Evolutionary conservation across 805 yeast species (phyloP), one percentile per base, ranked within the genome.

Genomic region (Komagataella pseudopastoris): DNA sequence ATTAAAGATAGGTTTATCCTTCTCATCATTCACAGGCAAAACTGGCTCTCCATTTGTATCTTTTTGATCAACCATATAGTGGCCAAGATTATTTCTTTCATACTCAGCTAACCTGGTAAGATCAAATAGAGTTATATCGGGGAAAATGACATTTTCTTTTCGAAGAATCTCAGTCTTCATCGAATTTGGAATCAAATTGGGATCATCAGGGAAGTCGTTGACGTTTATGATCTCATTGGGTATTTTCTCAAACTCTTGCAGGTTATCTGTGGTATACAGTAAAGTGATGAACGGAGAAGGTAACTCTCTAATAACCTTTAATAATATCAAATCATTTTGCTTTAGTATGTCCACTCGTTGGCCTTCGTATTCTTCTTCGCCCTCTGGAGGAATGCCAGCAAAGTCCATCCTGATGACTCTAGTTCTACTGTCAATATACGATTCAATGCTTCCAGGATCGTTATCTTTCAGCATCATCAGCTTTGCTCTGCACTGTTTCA

Each of bases 261-360:
- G 44, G 3, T 69, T 62, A 3, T 60, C 57, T 8, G 83, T 71
- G 0, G 89, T 78, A 53, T 80, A 69, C 2, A 88, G 63, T 2
- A 89, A 66, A 2, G 88, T 70, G 51, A 74, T 75, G 54, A 78
- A 76, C 0, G 96, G 96, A 0, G 90, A 73, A 1, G 96, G 96
- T 10, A 85, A 63, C 51, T 77, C 79, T 44, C 85, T 75, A n/a
- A 85, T 55, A 3, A 85, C 71, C 17, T 71, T 71, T 50, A 84
- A 70, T 8, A 87, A 54, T 14, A 68, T 54, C 1, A 54, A 52
- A 54, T 72, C 75, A 50, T 66, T 57, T 44, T 57, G 51, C 30
- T 17, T 30, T 6, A 65, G 48, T 5, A 49, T 51, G 5, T 51
- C 51, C 3, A 48, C 47, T 16, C 69, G 58, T 48, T 70, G 65